Evolutionary conservation across 192 early-diverging fungal genomes (phyloP), one percentile per base, ranked within the genome.

Genomic region (Podila minutissima): DNA sequence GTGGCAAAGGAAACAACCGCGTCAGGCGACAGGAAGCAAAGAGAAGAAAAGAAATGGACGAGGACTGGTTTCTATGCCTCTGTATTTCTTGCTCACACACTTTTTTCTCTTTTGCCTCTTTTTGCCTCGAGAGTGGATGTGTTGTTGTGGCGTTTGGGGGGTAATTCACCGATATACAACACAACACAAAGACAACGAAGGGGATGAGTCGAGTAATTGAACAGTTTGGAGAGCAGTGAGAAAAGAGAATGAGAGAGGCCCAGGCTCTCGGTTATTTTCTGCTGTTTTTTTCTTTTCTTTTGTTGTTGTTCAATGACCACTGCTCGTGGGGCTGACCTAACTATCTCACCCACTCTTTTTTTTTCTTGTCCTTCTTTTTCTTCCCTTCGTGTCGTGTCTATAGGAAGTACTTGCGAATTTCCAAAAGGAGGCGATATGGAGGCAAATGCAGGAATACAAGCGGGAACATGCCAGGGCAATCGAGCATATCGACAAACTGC

Each of bases 361-460:
- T 61, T 29, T 32, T 58, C 59, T 35, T 59, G 24, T 59, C 28
- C 22, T 62, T 62, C 28, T 31, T 24, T 20, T 19, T 55, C n/a
- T n/a, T 20, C 10, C 53, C n/a, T n/a, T 33, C 33, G 5, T 33
- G 33, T 65, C 64, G 28, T 66, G 29, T 12, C 46, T 6, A 32
- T 69, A 81, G 77, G 77, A 81, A 15, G 63, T 60, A 20, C 41
- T 79, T 4, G 55, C 59, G 5, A 81, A 53, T 48, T 91, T 88
- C 69, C 91, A 92, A 85, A 92, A 90, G 72, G 90, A 92, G 17
- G 90, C 89, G 17, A 92, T 92, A 41, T 92, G 88, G 87, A 72
- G 89, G 29, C 88, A 91, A 70, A 91, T 92, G 91, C 87, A 90
- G 83, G 89, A 90, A 67, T 92, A 91, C 77, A 91, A 91, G 74